Evolutionary conservation across 2,329 filamentous ascomycete genomes (phyloP).

Genomic region (Aspergillus brasiliensis): DNA sequence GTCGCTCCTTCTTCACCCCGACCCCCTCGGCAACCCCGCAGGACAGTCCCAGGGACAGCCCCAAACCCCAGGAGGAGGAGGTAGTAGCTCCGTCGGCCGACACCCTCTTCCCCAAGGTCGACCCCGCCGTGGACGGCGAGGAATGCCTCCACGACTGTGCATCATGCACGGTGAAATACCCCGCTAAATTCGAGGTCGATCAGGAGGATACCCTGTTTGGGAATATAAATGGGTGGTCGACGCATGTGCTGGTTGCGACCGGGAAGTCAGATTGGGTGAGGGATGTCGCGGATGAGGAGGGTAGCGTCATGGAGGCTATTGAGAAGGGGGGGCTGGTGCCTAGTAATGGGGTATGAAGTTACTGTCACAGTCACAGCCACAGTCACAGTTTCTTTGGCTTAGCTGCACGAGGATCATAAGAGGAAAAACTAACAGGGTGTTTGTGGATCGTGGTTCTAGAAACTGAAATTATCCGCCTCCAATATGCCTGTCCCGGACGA

Average conservation of each 20-base stretch:
- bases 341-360: slow-evolving; percentile 43
- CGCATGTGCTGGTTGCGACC: slow-evolving; percentile 90
- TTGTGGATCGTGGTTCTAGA: slow-evolving; percentile 51
- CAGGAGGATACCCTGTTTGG: slow-evolving; percentile 80
- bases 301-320: slow-evolving; percentile 79
- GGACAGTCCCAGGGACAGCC: slow-evolving; percentile 5
- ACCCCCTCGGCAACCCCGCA: slow-evolving; percentile 28
- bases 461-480: slow-evolving; percentile 86
- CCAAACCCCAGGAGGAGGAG: slow-evolving; percentile 23
- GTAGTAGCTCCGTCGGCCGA: slow-evolving; percentile 44
- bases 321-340: slow-evolving; percentile 47
- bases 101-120: slow-evolving; percentile 72
- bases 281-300: slow-evolving; percentile 84
- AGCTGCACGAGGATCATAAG: neutral
- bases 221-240: slow-evolving; percentile 80
- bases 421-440: slow-evolving; percentile 10
- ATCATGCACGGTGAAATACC: slow-evolving; percentile 76
- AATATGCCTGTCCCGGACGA: slow-evolving; percentile 79
- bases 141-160: slow-evolving; percentile 88
- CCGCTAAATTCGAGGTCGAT: slow-evolving; percentile 72
- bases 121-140: slow-evolving; percentile 78
- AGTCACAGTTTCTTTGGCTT: neutral
- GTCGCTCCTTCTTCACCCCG: slow-evolving; percentile 36
- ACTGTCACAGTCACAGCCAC: neutral
- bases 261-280: slow-evolving; percentile 93